Percentiles rank a stretch among this genome's conserved stretches.
phyloP scores from a whole-genome alignment of 306 rosid genomes.

The Calophaca sinica region DNA sequence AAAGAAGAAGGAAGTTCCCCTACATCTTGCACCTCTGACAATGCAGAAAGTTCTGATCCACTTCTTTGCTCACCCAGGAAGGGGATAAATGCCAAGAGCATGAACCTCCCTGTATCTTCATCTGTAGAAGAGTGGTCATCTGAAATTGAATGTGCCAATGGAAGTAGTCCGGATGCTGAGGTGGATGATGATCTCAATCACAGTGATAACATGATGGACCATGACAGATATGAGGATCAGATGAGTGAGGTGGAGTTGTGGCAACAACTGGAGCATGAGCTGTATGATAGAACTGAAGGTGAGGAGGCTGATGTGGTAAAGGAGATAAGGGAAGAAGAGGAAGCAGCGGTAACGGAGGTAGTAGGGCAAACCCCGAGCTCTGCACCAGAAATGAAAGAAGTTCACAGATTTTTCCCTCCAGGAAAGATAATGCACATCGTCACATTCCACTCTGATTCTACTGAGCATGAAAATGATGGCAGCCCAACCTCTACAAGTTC shows the following conservation, averaged over 20 bases:
- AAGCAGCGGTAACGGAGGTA: constrained; percentile 69
- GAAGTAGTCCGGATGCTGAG: constrained; percentile 46
- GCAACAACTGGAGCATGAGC: constrained; percentile 91
- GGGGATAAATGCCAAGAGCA: constrained; percentile 50
- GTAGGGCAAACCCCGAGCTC: constrained; percentile 61
- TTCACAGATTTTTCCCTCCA: constrained; percentile 83
- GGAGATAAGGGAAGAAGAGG: constrained; percentile 79
- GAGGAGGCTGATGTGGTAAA: constrained; percentile 68
- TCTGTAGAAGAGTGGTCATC: constrained; percentile 76
- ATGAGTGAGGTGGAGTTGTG: constrained; percentile 90
- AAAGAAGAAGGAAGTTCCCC: constrained; percentile 54
- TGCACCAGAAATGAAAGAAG: constrained; percentile 65
- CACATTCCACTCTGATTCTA: constrained; percentile 45
- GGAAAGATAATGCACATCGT: constrained; percentile 95
- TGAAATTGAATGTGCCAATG: constrained; percentile 65
- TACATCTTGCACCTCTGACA: constrained; percentile 44
- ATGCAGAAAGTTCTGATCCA: constrained; percentile 53
- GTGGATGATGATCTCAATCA: constrained; percentile 48
- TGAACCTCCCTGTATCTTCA: constrained; percentile 68
- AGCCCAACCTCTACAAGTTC: constrained; percentile 57
- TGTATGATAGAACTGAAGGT: constrained; percentile 60
- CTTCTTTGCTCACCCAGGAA: constrained; percentile 59
- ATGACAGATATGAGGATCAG: constrained; percentile 60
- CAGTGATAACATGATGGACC: constrained; percentile 50
- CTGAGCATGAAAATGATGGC: constrained; percentile 53